Base-by-base conservation (phyloP, 345 rosid genomes). In the Rubroshorea leprosula region DNA sequence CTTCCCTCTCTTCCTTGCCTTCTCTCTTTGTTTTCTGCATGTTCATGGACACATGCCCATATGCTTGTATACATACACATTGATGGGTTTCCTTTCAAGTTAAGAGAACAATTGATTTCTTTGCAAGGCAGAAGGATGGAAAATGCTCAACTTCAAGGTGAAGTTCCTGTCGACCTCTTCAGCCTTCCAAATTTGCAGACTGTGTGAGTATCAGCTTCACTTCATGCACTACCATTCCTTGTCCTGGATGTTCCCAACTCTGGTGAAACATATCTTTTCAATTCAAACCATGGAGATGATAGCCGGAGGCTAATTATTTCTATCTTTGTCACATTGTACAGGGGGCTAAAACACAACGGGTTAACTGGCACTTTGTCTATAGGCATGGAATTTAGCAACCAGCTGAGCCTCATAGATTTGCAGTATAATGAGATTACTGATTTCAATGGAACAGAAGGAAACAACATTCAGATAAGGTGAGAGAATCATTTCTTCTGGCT, bases 81-180 rank as follows among this genome's bases (percentile, higher is more conserved):
- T 18, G 25, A 10, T 3, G 23, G 19, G 18, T 25, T 43, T 27
- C 2, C 16, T 38, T 14, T 20, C 13, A 47, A 52, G 10, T 20
- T 15, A 38, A 53, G 52, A 52, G 31, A 27, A 27, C 31, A 27
- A 46, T 52, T 44, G 16, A 43, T 15, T 45, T 24, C 19, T 29
- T 5, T 54, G 52, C 41, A 23, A 50, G 53, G 59, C 86, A 94
- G 99, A 72, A 63, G 66, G 66, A 68, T 90, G 90, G 86, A 90
- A 64, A 15, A 14, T 23, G 74, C 80, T 21, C 51, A 58, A 19
- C 71, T 94, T 26, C 23, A 6, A 53, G 99, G 95, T 51, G 11
- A 27, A 44, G 64, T 93, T 64, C 97, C 99, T 26, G 1, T 10
- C 25, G 12, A 26, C 3, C 56, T 90, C 29, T 93, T 90, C 75